Evolutionary conservation across 352 stramenopile genomes (phyloP).

Genomic region (Pythium phragmitis): DNA sequence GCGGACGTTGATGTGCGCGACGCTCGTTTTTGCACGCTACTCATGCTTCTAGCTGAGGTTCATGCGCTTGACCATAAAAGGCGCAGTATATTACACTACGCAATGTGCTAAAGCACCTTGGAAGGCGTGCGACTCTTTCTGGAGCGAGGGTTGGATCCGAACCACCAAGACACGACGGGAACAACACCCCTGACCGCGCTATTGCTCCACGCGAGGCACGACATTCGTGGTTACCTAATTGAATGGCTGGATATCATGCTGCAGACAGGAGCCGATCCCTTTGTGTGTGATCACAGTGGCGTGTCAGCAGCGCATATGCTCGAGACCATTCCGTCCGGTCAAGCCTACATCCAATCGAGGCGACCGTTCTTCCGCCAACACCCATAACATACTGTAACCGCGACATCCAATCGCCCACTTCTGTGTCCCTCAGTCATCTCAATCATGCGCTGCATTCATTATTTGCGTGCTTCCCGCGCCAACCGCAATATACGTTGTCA

Average conservation of each 20-base stretch:
- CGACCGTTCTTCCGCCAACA: not conserved
- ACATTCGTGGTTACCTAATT: not conserved
- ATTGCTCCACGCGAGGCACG: not conserved
- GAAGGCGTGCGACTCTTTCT: not conserved
- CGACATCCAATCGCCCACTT: not conserved
- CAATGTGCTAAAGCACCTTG: not conserved
- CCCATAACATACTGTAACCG: not conserved
- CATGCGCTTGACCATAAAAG: not conserved
- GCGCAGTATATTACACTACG: conserved; percentile 5
- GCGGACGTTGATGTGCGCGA: conserved; percentile 8
- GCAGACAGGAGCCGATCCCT: conserved; percentile 2
- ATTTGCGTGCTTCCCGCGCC: no score
- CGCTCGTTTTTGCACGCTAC: not conserved
- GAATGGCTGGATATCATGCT: not conserved
- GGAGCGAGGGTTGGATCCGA: not conserved
- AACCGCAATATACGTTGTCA: not conserved
- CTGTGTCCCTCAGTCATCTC: not conserved
- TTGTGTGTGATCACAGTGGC: not conserved
- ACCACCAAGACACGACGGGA: not conserved
- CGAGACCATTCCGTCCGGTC: not conserved
- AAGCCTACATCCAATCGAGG: not conserved
- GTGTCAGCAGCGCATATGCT: not conserved
- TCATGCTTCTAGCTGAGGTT: conserved; percentile 4
- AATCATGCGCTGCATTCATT: not conserved
- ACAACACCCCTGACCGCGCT: conserved; percentile 1